Percentiles rank a stretch among this genome's conserved stretches.
Evolutionary conservation across 1,284 basidiomycete genomes (phyloP).

Genomic region (Puccinia sorghi): DNA sequence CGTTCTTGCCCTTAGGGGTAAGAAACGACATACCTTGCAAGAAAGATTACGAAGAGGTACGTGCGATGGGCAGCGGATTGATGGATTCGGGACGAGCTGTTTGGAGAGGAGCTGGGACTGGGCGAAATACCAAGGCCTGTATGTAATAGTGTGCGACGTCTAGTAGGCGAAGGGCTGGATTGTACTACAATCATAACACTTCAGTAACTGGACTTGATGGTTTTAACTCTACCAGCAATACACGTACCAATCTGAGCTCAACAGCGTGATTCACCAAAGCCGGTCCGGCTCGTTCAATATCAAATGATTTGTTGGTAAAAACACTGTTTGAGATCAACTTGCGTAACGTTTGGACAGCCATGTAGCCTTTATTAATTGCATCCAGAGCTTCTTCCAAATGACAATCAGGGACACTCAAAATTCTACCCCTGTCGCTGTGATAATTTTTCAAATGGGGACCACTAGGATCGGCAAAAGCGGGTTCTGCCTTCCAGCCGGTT

Average conservation of each 20-base stretch:
- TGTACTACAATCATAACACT: conserved; percentile 28
- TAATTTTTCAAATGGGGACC: neutral
- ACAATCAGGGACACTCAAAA: neutral
- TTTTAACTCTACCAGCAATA: neutral
- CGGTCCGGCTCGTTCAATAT: conserved; percentile 42
- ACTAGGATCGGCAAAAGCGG: neutral
- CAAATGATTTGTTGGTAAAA: neutral
- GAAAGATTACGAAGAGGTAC: conserved; percentile 22
- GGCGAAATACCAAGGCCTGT: conserved; percentile 23
- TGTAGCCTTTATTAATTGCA: conserved; percentile 20
- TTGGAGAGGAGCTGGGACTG: neutral
- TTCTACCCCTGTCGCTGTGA: neutral
- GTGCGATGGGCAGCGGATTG: conserved; percentile 19
- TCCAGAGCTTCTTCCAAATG: conserved; percentile 20
- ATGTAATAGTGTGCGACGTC: conserved; percentile 33
- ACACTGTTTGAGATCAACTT: conserved; percentile 13
- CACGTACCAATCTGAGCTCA: conserved; percentile 40
- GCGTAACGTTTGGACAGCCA: conserved; percentile 32
- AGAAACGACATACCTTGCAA: conserved; percentile 26
- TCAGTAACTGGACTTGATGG: neutral
- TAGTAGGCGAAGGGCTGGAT: conserved; percentile 44
- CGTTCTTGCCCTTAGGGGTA: conserved; percentile 16
- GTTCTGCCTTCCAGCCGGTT: conserved; percentile 41
- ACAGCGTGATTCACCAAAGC: conserved; percentile 46
- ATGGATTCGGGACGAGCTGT: conserved; percentile 21